Conservation (phyloP, 2,329 filamentous ascomycete species). For the Diplodia scrobiculata region DNA sequence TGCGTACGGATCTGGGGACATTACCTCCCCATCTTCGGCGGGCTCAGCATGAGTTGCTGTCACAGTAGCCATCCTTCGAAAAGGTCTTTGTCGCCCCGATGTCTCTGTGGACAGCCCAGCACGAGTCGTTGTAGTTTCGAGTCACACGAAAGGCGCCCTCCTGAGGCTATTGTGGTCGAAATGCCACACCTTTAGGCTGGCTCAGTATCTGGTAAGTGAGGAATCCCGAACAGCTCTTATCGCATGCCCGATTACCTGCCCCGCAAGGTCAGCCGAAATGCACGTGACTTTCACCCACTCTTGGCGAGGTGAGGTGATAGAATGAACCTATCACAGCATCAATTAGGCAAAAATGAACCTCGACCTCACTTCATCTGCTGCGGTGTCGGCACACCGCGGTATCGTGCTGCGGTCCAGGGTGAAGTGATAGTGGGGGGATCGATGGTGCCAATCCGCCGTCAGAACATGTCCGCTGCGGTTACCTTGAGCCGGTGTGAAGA, state of each 20-base stretch:
- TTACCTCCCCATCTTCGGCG: slow-evolving; percentile 13
- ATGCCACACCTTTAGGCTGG: neutral
- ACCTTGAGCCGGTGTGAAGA: too few species aligned
- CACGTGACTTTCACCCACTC: slow-evolving; percentile 24
- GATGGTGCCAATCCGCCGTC: neutral
- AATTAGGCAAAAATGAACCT: neutral
- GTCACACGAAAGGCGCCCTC: neutral
- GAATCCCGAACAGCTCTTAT: slow-evolving; percentile 10
- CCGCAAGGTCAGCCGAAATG: neutral
- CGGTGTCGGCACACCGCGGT: neutral
- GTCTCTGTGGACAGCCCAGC: neutral
- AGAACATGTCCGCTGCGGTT: too few species aligned
- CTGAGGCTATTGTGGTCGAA: neutral
- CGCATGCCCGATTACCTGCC: neutral
- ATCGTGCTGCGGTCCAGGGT: neutral
- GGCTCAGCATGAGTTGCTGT: slow-evolving; percentile 10
- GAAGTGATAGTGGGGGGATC: neutral
- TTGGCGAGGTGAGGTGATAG: neutral
- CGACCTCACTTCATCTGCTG: neutral
- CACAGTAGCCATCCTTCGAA: neutral
- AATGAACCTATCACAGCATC: slow-evolving; percentile 6
- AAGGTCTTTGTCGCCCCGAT: neutral
- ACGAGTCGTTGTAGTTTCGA: neutral
- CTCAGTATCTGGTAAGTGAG: neutral
- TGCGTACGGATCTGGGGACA: too few species aligned